Base-by-base conservation (phyloP, 768 basidiomycete genomes). In the Boletus subcaerulescens region DNA sequence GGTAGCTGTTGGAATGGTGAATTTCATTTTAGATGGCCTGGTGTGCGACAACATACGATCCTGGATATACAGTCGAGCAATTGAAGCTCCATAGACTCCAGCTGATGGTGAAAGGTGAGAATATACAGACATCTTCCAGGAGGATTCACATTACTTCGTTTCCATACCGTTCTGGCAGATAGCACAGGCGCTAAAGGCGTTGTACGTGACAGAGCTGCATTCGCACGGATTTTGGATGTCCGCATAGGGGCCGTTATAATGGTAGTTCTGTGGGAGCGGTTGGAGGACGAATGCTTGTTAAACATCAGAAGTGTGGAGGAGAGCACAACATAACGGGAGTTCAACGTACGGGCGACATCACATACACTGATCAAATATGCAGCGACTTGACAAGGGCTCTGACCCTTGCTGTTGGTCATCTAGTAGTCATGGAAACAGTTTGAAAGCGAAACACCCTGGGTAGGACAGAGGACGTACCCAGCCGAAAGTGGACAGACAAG, bases 141-240 rank as follows among this genome's bases (percentile, higher is more conserved):
- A 24, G 9, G 31, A 24, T 14, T 32, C 26, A 36, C 57, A 69
- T 47, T 58, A 77, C 78, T 56, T 60, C 17, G 76, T 56, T 56
- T 69, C 73, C 3, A 65, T 69, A 20, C 69, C 65, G 26, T 73
- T 74, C 64, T 86, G 84, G 62, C 84, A 86, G 33, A 74, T 62
- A n/a, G 75, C 80, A 65, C 84, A 86, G 14, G 84, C 83, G 54
- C 77, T 79, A 57, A 84, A 71, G 26, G 82, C 56, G 14, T 76
- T 79, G 60, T 85, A 86, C 2, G 76, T 74, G 24, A 83, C 78
- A 6, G 81, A 77, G 62, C 73, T 84, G 60, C 84, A 85, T 60
- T 77, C 73, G 58, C 84, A 85, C 6, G 62, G 32, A 44, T 71
- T 66, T 51, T 52, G 15, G 26, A 65, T 35, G 35, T 46, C 24